phyloP scores from a whole-genome alignment of 306 rosid species.

The Cicer arietinum region DNA sequence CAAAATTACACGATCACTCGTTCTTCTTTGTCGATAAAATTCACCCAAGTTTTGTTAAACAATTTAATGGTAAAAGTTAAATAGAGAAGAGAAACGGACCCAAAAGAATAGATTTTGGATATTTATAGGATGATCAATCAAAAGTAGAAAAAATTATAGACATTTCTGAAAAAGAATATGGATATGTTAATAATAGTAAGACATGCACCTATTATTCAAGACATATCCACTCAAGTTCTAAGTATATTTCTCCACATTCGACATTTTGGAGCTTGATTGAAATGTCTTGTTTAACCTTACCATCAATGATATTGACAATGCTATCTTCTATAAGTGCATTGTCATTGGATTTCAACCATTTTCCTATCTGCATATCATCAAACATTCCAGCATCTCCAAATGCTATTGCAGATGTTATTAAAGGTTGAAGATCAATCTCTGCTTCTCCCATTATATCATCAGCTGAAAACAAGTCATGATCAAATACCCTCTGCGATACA shows the following conservation, averaged over 20 bases:
- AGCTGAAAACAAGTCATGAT: slow-evolving; percentile 83
- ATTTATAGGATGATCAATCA: slow-evolving; percentile 4
- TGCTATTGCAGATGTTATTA: slow-evolving; percentile 89
- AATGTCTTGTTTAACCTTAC: slow-evolving; percentile 77
- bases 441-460: slow-evolving; percentile 99
- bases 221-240: slow-evolving; percentile 92
- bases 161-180: slow-evolving; percentile 39
- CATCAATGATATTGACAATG: slow-evolving; percentile 73
- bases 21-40: background rate
- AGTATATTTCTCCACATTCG: slow-evolving; percentile 81
- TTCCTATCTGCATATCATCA: slow-evolving; percentile 91
- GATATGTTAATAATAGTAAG: slow-evolving; percentile 16
- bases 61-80: slow-evolving; percentile 24
- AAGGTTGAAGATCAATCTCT: slow-evolving; percentile 94
- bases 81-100: slow-evolving; percentile 31
- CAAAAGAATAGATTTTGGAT: background rate
- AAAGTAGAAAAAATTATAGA: background rate
- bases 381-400: slow-evolving; percentile 92
- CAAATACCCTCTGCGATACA: slow-evolving; percentile 78
- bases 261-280: slow-evolving; percentile 85
- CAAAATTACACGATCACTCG: background rate
- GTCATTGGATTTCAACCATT: slow-evolving; percentile 88
- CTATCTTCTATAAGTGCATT: slow-evolving; percentile 84
- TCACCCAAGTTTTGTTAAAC: slow-evolving; percentile 8
- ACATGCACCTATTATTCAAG: slow-evolving; percentile 67